Percentiles rank a stretch among this genome's conserved stretches.
Conservation (phyloP, 208 protist genomes). For the Sergeia podlipaevii region DNA sequence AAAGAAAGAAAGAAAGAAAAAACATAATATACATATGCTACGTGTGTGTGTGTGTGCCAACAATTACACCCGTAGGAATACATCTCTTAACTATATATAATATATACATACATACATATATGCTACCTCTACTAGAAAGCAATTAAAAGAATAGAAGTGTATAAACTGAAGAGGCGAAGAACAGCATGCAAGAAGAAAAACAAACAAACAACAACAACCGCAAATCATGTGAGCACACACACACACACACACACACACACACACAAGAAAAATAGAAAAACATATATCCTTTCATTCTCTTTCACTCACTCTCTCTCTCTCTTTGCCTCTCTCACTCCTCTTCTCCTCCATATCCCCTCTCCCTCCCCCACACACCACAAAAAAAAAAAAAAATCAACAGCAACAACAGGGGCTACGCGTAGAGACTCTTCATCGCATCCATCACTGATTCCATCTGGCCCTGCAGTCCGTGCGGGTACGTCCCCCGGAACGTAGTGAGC, state of each 20-base stretch:
- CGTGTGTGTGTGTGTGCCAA: no score
- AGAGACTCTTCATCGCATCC: slow-evolving; percentile 18
- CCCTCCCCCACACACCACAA: background rate
- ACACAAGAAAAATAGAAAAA: no score
- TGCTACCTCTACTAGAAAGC: no score
- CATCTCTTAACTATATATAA: no score
- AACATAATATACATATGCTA: no score
- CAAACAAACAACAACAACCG: background rate
- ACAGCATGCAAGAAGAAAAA: background rate
- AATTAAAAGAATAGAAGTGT: no score
- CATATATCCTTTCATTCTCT: background rate
- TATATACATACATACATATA: no score
- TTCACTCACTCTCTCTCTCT: background rate
- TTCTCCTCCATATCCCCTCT: slow-evolving; percentile 1
- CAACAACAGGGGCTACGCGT: slow-evolving; percentile 12
- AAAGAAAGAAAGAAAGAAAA: no score
- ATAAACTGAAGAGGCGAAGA: no score
- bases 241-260: slow-evolving; percentile 4
- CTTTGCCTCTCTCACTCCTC: background rate
- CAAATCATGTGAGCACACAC: background rate
- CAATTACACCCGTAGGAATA: no score
- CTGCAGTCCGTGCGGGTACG: slow-evolving; percentile 22
- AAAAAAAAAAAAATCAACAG: slow-evolving; percentile 8
- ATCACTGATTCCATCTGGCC: slow-evolving; percentile 31
- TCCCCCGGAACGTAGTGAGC: slow-evolving; percentile 9